Conservation (phyloP, 2,329 filamentous ascomycete genomes). For the Neofusicoccum parvum region DNA sequence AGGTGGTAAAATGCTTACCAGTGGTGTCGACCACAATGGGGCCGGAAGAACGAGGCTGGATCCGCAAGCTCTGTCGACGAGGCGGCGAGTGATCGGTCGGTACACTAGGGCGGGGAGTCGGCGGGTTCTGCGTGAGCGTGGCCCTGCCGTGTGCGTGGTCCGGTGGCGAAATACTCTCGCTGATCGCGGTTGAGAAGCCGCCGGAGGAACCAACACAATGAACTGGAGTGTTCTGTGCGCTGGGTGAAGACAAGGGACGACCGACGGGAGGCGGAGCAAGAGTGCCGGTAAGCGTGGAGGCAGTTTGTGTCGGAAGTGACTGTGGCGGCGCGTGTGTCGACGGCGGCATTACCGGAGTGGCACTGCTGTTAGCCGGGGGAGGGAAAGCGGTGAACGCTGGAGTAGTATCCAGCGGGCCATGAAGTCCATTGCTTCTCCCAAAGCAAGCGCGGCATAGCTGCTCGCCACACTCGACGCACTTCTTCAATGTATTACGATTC, state of each 20-base stretch:
- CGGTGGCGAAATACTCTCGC: not conserved
- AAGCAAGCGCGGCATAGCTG: constrained; percentile 37
- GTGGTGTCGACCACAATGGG: not conserved
- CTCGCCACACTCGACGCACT: constrained; percentile 38
- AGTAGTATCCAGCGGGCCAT: not conserved
- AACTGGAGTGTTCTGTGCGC: too few relatives aligned
- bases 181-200: not conserved
- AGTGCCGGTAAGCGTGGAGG: too few relatives aligned
- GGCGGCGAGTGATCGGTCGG: not conserved
- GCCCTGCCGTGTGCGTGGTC: not conserved
- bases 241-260: not conserved
- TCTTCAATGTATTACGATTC: constrained; percentile 34
- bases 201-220: not conserved
- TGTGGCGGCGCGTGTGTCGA: too few relatives aligned
- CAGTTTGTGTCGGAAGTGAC: too few relatives aligned
- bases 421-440: constrained; percentile 23
- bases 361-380: too few relatives aligned
- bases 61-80: not conserved
- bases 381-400: not conserved
- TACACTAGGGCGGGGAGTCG: too few relatives aligned
- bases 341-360: too few relatives aligned
- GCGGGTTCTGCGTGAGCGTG: not conserved
- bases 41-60: not conserved
- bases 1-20: not conserved
- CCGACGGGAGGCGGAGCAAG: not conserved